A percentile compares a stretch with the other conserved stretches of the same genome.
phyloP scores from a whole-genome alignment of 2,329 filamentous ascomycete genomes.

The Fusarium sp. region DNA sequence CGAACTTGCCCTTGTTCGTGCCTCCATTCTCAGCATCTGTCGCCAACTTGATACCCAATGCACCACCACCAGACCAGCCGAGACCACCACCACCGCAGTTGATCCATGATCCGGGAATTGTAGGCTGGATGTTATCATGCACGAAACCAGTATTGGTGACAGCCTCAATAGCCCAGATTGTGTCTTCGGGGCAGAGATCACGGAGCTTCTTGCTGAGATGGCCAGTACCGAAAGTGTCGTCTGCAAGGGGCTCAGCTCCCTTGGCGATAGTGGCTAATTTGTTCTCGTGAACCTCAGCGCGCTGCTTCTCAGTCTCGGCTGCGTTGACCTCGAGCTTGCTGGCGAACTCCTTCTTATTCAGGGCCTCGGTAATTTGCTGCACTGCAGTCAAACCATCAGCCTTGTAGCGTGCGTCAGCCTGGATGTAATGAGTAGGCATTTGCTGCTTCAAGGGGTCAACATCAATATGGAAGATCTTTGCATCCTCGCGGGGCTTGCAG shows the following conservation, averaged over 20 bases:
- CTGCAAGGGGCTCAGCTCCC: slow-evolving; percentile 67
- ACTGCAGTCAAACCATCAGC: slow-evolving; percentile 75
- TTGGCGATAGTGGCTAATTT: slow-evolving; percentile 71
- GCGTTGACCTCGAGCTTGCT: slow-evolving; percentile 53
- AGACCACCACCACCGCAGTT: slow-evolving; percentile 86
- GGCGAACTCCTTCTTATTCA: slow-evolving; percentile 63
- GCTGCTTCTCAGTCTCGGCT: slow-evolving; percentile 54
- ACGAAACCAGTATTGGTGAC: slow-evolving; percentile 79
- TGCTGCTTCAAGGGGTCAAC: slow-evolving; percentile 76
- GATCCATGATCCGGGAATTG: slow-evolving; percentile 78
- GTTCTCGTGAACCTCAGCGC: slow-evolving; percentile 70
- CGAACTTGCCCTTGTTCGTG: slow-evolving; percentile 63
- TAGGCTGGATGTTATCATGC: slow-evolving; percentile 77
- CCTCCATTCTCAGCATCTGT: slow-evolving; percentile 57
- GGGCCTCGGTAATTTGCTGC: slow-evolving; percentile 75
- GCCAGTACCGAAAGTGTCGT: slow-evolving; percentile 65
- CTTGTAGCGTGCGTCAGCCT: slow-evolving; percentile 73
- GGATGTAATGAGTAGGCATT: slow-evolving; percentile 81
- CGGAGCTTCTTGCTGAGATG: slow-evolving; percentile 53
- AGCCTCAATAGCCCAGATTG: slow-evolving; percentile 82
- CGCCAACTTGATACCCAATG: slow-evolving; percentile 82
- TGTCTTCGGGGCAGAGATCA: slow-evolving; percentile 59
- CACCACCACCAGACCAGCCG: slow-evolving; percentile 83
- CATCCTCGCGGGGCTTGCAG: slow-evolving; percentile 66
- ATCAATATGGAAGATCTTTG: slow-evolving; percentile 73